Conservation (phyloP, 805 yeast genomes). For the Wilhelminamyces savonicus region DNA sequence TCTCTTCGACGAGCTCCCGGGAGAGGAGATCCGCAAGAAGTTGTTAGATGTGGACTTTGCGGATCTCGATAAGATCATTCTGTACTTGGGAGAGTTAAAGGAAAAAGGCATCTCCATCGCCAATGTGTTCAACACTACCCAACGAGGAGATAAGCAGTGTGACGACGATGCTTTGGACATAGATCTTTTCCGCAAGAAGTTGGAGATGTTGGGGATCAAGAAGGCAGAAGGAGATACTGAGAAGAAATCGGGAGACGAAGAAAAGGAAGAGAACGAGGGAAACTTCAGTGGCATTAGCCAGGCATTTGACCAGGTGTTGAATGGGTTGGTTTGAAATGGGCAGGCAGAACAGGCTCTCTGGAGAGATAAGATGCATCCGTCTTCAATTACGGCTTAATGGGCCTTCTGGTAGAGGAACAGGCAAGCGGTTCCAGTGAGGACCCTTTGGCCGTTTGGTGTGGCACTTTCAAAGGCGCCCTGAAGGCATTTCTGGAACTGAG, state of each 20-base stretch:
- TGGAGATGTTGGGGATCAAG: background rate
- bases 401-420: too few species aligned
- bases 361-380: too few species aligned
- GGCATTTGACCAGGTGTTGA: constrained; percentile 15
- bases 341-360: too few species aligned
- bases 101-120: constrained; percentile 26
- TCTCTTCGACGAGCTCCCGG: constrained; percentile 17
- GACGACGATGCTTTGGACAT: constrained; percentile 1
- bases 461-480: too few species aligned
- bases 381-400: too few species aligned
- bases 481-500: too few species aligned
- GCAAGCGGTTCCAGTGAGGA: too few species aligned
- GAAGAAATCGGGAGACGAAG: constrained; percentile 1
- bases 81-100: constrained; percentile 23
- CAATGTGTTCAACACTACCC: constrained; percentile 8
- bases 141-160: background rate
- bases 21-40: constrained; percentile 33
- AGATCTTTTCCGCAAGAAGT: background rate
- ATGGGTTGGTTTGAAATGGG: constrained; percentile 5
- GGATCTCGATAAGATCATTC: constrained; percentile 29
- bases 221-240: constrained; percentile 1
- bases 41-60: constrained; percentile 23
- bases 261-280: constrained; percentile 1
- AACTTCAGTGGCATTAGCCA: constrained; percentile 8
- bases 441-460: too few species aligned